Evolutionary conservation across 257 asterid genomes (phyloP).

Genomic region (Rehmannia glutinosa): DNA sequence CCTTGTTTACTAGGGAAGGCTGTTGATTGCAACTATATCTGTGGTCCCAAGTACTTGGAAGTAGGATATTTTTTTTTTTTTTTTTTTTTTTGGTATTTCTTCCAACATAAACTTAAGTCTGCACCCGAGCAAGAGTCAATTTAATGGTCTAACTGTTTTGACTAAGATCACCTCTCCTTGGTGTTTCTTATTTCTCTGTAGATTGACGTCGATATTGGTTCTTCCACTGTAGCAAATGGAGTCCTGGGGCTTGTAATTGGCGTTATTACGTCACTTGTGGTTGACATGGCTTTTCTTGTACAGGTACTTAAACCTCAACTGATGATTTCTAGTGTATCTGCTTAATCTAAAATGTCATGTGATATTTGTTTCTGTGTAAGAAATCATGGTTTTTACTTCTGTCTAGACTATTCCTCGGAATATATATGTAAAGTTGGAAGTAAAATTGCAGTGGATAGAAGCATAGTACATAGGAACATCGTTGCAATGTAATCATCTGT

Average conservation of each 20-base stretch:
- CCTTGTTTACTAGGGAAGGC: constrained; percentile 98
- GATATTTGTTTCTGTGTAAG: not conserved
- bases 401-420: not conserved
- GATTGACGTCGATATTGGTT: constrained; percentile 96
- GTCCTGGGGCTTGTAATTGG: constrained; percentile 97
- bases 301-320: constrained; percentile 54
- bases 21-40: constrained; percentile 91
- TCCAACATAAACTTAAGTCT: not conserved
- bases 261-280: constrained; percentile 82
- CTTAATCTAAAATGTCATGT: not conserved
- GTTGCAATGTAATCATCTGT: too few species aligned
- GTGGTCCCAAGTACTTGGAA: constrained; percentile 84
- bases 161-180: not conserved
- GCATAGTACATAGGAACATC: not conserved
- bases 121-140: constrained; percentile 1
- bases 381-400: not conserved
- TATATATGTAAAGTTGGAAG: not conserved
- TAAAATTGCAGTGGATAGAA: not conserved
- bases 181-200: constrained; percentile 31
- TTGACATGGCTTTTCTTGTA: constrained; percentile 98
- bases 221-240: constrained; percentile 96
- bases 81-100: constrained; percentile 5
- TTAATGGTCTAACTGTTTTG: constrained; percentile 4
- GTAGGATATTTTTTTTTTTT: constrained; percentile 42
- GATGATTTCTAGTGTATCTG: constrained; percentile 3